Conservation (phyloP, 805 yeast genomes). For the Debaryomyces hansenii region DNA sequence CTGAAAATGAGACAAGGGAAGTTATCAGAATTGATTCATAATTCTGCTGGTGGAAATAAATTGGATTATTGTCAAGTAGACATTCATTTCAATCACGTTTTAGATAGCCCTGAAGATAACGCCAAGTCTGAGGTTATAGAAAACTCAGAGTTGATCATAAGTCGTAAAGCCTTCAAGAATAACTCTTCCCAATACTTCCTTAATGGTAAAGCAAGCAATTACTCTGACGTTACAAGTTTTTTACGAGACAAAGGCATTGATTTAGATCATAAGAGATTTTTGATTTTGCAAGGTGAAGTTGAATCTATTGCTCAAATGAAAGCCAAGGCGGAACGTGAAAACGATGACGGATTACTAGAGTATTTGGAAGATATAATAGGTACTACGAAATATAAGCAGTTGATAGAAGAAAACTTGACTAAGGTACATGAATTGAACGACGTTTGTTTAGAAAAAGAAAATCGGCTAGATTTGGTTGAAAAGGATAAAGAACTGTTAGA, state of each 20-base stretch:
- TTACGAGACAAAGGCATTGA: conserved; percentile 86
- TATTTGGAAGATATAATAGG: conserved; percentile 97
- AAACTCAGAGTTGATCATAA: conserved; percentile 62
- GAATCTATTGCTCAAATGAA: conserved; percentile 99
- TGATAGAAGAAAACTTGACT: conserved; percentile 63
- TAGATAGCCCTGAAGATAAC: conserved; percentile 48
- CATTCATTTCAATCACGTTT: conserved; percentile 77
- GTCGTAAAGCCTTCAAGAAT: conserved; percentile 76
- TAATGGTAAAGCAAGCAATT: conserved; percentile 67
- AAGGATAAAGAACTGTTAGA: conserved; percentile 64
- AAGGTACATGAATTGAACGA: conserved; percentile 77
- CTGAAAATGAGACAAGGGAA: conserved; percentile 95
- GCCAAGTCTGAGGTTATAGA: conserved; percentile 36
- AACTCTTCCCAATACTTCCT: conserved; percentile 79
- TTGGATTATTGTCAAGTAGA: conserved; percentile 84
- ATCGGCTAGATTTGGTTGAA: conserved; percentile 75
- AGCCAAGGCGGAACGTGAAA: conserved; percentile 89
- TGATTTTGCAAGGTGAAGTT: conserved; percentile 96
- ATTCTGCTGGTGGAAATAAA: conserved; percentile 64
- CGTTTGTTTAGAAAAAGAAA: conserved; percentile 76
- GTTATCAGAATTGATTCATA: conserved; percentile 88
- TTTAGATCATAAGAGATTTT: conserved; percentile 88
- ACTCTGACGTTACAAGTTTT: conserved; percentile 73
- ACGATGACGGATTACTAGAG: conserved; percentile 91
- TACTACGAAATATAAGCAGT: conserved; percentile 76